Evolutionary conservation across 805 yeast species (phyloP), one percentile per base, ranked within the genome.

Genomic region (Saccharomycopsis vini): DNA sequence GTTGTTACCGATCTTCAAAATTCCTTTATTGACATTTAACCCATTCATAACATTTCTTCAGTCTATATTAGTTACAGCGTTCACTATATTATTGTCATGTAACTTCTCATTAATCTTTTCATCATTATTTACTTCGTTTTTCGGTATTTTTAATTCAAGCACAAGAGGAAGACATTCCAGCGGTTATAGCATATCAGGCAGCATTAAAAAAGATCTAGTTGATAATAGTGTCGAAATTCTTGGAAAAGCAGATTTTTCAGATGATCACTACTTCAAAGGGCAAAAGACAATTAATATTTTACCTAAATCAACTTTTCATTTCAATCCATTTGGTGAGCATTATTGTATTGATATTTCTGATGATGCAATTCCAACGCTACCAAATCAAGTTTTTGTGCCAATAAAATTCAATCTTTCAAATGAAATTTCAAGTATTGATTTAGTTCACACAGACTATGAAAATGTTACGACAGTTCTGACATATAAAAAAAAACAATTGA

Each of bases 251-350:
- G 36, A 36, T 28, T 20, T 22, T 13, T 12, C 30, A 18, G 34
- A 31, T 10, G 64, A 64, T 39, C 48, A 71, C 2, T 94, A 88
- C 59, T 82, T 89, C 59, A 81, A 76, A 55, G 98, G 98, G 36
- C 78, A 77, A 35, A 84, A 85, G 56, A 83, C 89, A 1, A 81
- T 92, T 49, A 83, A 89, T 56, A 83, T 84, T 49, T 66, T 92
- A 29, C 97, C 98, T 0, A 97, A 90, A 61, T 82, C 94, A 36
- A 81, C 94, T 0, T 95, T 94, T 3, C 68, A 71, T 54, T 63
- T 92, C 53, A 87, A 89, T 51, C 96, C 96, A 2, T 73, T 77
- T 53, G 74, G 69, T 40, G 77, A 73, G 23, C 68, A 75, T 3
- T 73, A 72, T 48, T 92, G 98, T 63, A 52, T 82, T 36, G 72